Percentiles rank a stretch among this genome's conserved stretches.
Evolutionary conservation across 495 filamentous ascomycete species (phyloP).

Genomic region (Penicillium samsonianum): DNA sequence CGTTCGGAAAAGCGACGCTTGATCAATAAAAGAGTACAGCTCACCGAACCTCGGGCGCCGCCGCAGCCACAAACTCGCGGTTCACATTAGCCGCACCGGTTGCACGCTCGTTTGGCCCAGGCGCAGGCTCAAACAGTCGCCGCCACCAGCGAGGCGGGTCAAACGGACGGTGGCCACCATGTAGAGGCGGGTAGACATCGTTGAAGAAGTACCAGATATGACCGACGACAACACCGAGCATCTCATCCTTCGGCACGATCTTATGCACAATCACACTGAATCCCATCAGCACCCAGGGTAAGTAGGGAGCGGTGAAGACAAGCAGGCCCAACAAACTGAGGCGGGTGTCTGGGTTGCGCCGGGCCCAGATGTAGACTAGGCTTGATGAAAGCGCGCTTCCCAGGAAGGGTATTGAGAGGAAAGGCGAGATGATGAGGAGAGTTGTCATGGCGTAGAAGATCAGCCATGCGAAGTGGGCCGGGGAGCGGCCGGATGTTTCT

Average conservation of each 20-base stretch:
- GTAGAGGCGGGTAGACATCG: slow-evolving; percentile 90
- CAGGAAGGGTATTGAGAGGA: slow-evolving; percentile 85
- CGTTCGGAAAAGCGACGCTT: background rate
- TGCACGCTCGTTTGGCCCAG: slow-evolving; percentile 24
- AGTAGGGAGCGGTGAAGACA: slow-evolving; percentile 89
- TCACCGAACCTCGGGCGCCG: slow-evolving; percentile 45
- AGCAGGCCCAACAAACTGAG: slow-evolving; percentile 88
- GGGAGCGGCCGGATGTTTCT: slow-evolving; percentile 84
- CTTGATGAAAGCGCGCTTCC: slow-evolving; percentile 86
- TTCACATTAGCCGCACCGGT: slow-evolving; percentile 37
- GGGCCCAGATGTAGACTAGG: slow-evolving; percentile 97
- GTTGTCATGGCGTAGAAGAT: slow-evolving; percentile 78
- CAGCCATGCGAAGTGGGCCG: slow-evolving; percentile 93
- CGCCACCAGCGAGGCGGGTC: slow-evolving; percentile 94
- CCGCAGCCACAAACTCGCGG: slow-evolving; percentile 41
- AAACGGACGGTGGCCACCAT: slow-evolving; percentile 80
- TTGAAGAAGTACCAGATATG: slow-evolving; percentile 99
- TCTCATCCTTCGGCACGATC: slow-evolving; percentile 89
- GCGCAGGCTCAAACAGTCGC: slow-evolving; percentile 68
- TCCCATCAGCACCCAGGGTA: slow-evolving; percentile 94
- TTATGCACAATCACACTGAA: slow-evolving; percentile 86
- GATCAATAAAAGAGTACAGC: background rate
- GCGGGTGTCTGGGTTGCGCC: slow-evolving; percentile 87
- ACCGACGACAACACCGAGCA: slow-evolving; percentile 88
- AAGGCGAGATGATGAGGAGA: slow-evolving; percentile 76